phyloP scores from a whole-genome alignment of 1,139 yeast species.

The Protomyces arabidopsidicola region DNA sequence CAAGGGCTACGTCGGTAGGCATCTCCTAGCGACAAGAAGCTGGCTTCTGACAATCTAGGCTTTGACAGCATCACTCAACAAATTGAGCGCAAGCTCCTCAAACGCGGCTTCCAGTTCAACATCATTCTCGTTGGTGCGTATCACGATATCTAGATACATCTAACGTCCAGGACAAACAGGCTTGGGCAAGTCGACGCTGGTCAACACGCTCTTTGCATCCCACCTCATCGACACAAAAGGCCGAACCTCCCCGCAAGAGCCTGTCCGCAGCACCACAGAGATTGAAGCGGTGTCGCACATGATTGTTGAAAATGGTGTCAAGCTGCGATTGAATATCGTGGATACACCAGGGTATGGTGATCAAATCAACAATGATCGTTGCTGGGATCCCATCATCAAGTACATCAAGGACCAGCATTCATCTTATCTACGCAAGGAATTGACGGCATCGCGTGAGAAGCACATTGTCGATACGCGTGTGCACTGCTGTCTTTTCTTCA shows the following conservation, averaged over 20 bases:
- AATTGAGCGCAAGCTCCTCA: slow-evolving; percentile 84
- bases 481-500: slow-evolving; percentile 86
- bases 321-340: slow-evolving; percentile 75
- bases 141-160: neutral
- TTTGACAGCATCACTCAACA: slow-evolving; percentile 94
- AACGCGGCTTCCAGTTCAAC: slow-evolving; percentile 91
- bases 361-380: slow-evolving; percentile 89
- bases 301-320: slow-evolving; percentile 78
- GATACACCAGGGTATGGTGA: slow-evolving; percentile 99
- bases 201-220: slow-evolving; percentile 84
- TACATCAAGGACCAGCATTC: slow-evolving; percentile 96
- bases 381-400: slow-evolving; percentile 95
- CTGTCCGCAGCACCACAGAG: slow-evolving; percentile 83
- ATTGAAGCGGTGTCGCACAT: slow-evolving; percentile 65
- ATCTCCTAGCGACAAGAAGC: slow-evolving; percentile 46
- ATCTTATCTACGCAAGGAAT: slow-evolving; percentile 84
- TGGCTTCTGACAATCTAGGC: slow-evolving; percentile 50
- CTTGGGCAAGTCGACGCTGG: slow-evolving; percentile 84
- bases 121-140: slow-evolving; percentile 76
- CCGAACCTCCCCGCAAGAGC: slow-evolving; percentile 59
- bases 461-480: slow-evolving; percentile 77
- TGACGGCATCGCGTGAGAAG: slow-evolving; percentile 91
- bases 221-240: slow-evolving; percentile 72
- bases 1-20: slow-evolving; percentile 19
- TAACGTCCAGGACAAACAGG: slow-evolving; percentile 63